Percentiles rank a stretch among this genome's conserved stretches.
These are phyloP conservation scores for Colletotrichum navitas DNA, from an alignment of 2,329 filamentous ascomycete species.

Conservation along the genomic window DNA sequence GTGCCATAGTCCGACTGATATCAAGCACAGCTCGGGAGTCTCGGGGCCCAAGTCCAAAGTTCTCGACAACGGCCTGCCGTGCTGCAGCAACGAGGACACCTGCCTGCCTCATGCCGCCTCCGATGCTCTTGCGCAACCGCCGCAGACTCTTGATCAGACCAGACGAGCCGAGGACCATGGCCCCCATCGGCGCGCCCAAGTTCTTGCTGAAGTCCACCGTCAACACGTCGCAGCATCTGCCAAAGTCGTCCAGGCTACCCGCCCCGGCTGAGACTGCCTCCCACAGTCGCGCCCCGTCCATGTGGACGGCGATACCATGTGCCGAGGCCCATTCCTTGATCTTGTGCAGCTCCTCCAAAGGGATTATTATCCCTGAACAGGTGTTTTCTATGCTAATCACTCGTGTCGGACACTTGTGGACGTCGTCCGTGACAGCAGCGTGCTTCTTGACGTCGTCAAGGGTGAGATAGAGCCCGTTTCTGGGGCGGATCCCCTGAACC, in stretches of 20 bases:
- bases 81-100: slow-evolving; percentile 83
- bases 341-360: slow-evolving; percentile 71
- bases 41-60: slow-evolving; percentile 69
- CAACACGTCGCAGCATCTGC: slow-evolving; percentile 66
- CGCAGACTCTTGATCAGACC: slow-evolving; percentile 74
- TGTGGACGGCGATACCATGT: slow-evolving; percentile 60
- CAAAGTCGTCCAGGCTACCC: slow-evolving; percentile 57
- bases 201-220: slow-evolving; percentile 69
- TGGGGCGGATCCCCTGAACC: slow-evolving; percentile 59
- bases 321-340: slow-evolving; percentile 74
- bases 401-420: slow-evolving; percentile 57
- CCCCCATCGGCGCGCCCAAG: slow-evolving; percentile 65
- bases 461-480: slow-evolving; percentile 56
- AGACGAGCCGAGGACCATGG: slow-evolving; percentile 59
- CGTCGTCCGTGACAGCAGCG: slow-evolving; percentile 55
- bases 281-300: slow-evolving; percentile 66
- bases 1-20: slow-evolving; percentile 68
- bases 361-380: slow-evolving; percentile 73
- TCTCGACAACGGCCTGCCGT: slow-evolving; percentile 82
- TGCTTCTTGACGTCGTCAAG: slow-evolving; percentile 55
- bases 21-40: slow-evolving; percentile 55
- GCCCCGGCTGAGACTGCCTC: slow-evolving; percentile 61
- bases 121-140: slow-evolving; percentile 85
- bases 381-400: slow-evolving; percentile 60
- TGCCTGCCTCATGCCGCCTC: slow-evolving; percentile 81